Conservation (phyloP, 495 filamentous ascomycete species). For the Aspergillus sclerotioniger region DNA sequence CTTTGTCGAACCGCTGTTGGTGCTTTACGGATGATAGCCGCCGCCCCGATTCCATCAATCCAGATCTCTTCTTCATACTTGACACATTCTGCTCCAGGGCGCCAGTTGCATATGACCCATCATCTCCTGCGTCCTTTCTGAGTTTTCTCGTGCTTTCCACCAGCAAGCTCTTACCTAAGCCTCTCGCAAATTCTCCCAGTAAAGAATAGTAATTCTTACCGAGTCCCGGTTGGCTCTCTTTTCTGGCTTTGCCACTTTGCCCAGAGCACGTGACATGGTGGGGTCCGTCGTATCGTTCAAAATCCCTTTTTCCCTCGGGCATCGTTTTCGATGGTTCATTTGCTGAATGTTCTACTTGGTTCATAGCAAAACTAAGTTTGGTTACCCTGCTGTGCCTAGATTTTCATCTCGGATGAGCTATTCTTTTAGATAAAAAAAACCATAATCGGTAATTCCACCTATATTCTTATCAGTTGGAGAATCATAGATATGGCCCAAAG, state of each 20-base stretch:
- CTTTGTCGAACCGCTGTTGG: not conserved
- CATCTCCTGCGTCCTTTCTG: not conserved
- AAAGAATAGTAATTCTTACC: not conserved
- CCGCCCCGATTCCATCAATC: not conserved
- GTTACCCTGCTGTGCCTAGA: too few relatives aligned
- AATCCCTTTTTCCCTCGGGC: not conserved
- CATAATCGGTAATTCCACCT: too few relatives aligned
- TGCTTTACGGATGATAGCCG: too few relatives aligned
- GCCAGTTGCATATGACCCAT: not conserved
- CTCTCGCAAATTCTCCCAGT: not conserved
- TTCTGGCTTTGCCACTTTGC: not conserved
- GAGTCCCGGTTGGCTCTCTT: not conserved
- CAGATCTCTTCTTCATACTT: not conserved
- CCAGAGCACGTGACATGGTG: conserved; percentile 13
- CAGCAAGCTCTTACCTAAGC: not conserved
- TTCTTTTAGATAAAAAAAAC: too few relatives aligned
- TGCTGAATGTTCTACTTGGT: too few relatives aligned
- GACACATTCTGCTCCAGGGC: not conserved
- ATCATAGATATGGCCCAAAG: too few relatives aligned
- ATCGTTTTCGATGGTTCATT: not conserved
- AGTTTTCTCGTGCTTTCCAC: not conserved
- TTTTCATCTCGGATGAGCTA: too few relatives aligned
- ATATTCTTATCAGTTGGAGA: too few relatives aligned
- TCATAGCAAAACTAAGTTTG: too few relatives aligned
- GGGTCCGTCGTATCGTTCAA: conserved; percentile 4